A percentile compares a stretch with the other conserved stretches of the same genome.
These are phyloP conservation scores for Aspergillus quadrilineatus DNA, from an alignment of 2,329 filamentous ascomycete species.

Conservation along the genomic window DNA sequence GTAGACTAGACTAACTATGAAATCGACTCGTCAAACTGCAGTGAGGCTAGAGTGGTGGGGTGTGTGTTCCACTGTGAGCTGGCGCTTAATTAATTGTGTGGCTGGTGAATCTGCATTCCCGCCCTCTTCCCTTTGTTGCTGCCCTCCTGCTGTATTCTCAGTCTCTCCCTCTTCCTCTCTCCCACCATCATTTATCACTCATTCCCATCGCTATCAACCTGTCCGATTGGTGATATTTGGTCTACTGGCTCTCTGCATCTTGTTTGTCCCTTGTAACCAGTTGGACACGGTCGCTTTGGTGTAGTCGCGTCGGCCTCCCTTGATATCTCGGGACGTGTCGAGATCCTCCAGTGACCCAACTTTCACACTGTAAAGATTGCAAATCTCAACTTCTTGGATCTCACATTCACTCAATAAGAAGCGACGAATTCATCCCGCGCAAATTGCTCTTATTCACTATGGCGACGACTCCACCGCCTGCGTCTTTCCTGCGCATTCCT, in stretches of 20 bases:
- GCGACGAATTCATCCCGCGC: slow-evolving; percentile 1
- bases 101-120: slow-evolving; percentile 10
- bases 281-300: slow-evolving; percentile 17
- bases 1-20: neutral
- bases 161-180: slow-evolving; percentile 2
- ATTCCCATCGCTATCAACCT: slow-evolving; percentile 10
- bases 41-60: slow-evolving; percentile 6
- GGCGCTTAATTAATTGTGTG: slow-evolving; percentile 12
- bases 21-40: neutral
- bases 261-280: neutral
- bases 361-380: neutral
- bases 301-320: slow-evolving; percentile 21
- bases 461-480: slow-evolving; percentile 48
- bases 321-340: slow-evolving; percentile 13
- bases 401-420: neutral
- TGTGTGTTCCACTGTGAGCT: slow-evolving; percentile 1
- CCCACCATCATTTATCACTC: slow-evolving; percentile 4
- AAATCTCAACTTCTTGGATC: slow-evolving; percentile 8
- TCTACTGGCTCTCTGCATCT: slow-evolving; percentile 7
- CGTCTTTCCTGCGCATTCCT: slow-evolving; percentile 40
- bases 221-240: slow-evolving; percentile 1
- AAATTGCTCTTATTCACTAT: slow-evolving; percentile 28
- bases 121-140: slow-evolving; percentile 6
- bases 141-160: neutral
- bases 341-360: neutral